phyloP scores from a whole-genome alignment of 805 yeast genomes.

The Saccharomyces kudriavzevii region DNA sequence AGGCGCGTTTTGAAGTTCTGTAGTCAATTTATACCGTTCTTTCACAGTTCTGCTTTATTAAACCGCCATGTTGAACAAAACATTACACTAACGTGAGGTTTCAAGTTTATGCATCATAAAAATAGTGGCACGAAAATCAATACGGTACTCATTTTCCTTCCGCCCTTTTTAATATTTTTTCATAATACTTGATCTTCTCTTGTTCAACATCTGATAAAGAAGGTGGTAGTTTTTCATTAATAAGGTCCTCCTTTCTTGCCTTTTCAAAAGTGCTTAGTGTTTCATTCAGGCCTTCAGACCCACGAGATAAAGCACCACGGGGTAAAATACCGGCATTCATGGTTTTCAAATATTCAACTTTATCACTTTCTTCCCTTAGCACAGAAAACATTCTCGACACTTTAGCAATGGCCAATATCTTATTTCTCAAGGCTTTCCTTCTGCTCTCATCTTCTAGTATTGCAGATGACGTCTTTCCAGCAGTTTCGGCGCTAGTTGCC shows the following conservation, averaged over 20 bases:
- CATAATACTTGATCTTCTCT: constrained; percentile 40
- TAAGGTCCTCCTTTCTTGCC: constrained; percentile 70
- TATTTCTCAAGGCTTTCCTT: constrained; percentile 63
- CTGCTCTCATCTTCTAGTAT: constrained; percentile 25
- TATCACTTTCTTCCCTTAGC: constrained; percentile 80
- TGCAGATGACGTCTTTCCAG: constrained; percentile 9
- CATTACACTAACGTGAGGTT: neutral
- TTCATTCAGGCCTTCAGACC: constrained; percentile 67
- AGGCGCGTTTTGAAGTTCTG: too few species aligned
- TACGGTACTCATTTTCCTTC: constrained; percentile 2
- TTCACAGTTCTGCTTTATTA: neutral
- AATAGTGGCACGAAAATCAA: neutral
- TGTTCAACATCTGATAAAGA: constrained; percentile 45
- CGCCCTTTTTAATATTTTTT: constrained; percentile 30
- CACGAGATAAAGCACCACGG: constrained; percentile 75
- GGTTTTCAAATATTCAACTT: constrained; percentile 72
- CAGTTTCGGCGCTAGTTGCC: constrained; percentile 1
- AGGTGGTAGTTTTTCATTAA: constrained; percentile 88
- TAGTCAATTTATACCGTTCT: neutral
- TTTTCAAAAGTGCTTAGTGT: constrained; percentile 71
- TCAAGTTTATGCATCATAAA: neutral
- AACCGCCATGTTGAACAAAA: too few species aligned
- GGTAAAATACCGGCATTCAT: constrained; percentile 72
- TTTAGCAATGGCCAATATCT: constrained; percentile 92
- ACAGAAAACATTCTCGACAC: constrained; percentile 88